phyloP scores from a whole-genome alignment of 2,329 filamentous ascomycete genomes.

The Trichothecium roseum region DNA sequence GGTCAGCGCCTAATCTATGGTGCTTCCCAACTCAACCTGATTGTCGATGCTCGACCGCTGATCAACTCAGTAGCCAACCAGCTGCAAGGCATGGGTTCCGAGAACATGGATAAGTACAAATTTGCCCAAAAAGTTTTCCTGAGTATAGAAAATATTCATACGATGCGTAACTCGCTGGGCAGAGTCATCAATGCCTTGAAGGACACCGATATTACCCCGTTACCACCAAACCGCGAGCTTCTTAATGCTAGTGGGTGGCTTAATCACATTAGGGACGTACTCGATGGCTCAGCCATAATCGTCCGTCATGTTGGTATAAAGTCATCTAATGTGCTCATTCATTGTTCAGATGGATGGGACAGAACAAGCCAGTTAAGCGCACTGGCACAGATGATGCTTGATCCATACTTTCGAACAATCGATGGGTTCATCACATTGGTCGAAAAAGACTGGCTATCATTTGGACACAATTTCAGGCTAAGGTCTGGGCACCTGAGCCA shows the following conservation, averaged over 20 bases:
- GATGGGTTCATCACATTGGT: conserved; percentile 90
- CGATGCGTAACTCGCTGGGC: conserved; percentile 86
- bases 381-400: conserved; percentile 82
- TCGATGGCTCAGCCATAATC: conserved; percentile 78
- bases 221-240: conserved; percentile 72
- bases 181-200: conserved; percentile 85
- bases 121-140: conserved; percentile 86
- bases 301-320: conserved; percentile 80
- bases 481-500: conserved; percentile 80
- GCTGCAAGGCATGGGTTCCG: conserved; percentile 82
- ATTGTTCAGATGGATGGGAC: conserved; percentile 98
- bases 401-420: conserved; percentile 89
- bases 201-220: conserved; percentile 76
- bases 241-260: conserved; percentile 83
- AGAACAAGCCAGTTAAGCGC: conserved; percentile 91
- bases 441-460: conserved; percentile 96
- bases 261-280: conserved; percentile 73
- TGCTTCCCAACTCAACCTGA: conserved; percentile 85
- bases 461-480: conserved; percentile 94
- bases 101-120: conserved; percentile 96
- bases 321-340: conserved; percentile 90
- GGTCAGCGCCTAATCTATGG: conserved; percentile 67
- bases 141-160: conserved; percentile 96
- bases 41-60: conserved; percentile 88
- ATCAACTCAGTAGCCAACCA: conserved; percentile 95